Percentiles rank a stretch among this genome's conserved stretches.
These are phyloP conservation scores for Phytophthora boehmeriae DNA, from an alignment of 352 stramenopile species.

Conservation along the genomic window DNA sequence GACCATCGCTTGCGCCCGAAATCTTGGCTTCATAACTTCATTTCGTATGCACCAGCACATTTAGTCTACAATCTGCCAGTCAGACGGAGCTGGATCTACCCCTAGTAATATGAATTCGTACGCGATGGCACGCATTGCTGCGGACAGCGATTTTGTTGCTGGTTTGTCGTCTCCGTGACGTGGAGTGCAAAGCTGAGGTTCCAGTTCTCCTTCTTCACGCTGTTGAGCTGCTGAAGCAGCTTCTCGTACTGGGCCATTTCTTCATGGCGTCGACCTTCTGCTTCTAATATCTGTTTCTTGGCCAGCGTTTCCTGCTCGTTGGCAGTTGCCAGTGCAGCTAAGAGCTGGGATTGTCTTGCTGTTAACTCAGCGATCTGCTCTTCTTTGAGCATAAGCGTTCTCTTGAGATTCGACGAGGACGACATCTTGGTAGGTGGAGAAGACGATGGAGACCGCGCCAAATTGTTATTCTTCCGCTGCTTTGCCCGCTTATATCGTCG, in stretches of 20 bases:
- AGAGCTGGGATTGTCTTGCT: conserved; percentile 33
- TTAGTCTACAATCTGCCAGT: background rate
- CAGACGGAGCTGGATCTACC: conserved; percentile 5
- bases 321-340: conserved; percentile 58
- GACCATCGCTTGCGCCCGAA: background rate
- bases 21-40: background rate
- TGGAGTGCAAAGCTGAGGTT: conserved; percentile 65
- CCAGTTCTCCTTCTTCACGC: conserved; percentile 75
- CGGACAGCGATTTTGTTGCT: conserved; percentile 20
- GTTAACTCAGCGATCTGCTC: conserved; percentile 42
- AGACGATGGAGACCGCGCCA: conserved; percentile 10
- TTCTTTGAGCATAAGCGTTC: conserved; percentile 44
- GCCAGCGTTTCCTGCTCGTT: conserved; percentile 83
- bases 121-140: conserved; percentile 1
- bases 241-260: conserved; percentile 49
- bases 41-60: background rate
- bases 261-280: conserved; percentile 37
- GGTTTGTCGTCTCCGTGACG: conserved; percentile 48
- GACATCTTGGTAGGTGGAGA: conserved; percentile 21
- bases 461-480: conserved; percentile 19
- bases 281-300: conserved; percentile 52
- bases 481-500: conserved; percentile 24
- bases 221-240: conserved; percentile 57
- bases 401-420: conserved; percentile 25
- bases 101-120: conserved; percentile 13